Percentiles rank a stretch among this genome's conserved stretches.
Conservation (phyloP, 768 basidiomycete species). For the Leccinum barrowsii region DNA sequence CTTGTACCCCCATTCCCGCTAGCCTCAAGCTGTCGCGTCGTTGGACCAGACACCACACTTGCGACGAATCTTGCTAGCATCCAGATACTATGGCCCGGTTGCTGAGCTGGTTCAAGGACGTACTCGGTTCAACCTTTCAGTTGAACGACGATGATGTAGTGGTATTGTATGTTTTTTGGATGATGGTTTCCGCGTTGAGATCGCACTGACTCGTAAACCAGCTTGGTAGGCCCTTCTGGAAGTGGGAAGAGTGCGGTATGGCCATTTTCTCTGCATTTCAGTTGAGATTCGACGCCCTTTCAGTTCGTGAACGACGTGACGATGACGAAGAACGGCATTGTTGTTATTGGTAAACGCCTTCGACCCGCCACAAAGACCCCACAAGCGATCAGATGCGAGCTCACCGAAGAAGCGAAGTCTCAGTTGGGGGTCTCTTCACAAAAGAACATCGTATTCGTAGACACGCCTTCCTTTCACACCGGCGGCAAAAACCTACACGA, state of each 20-base stretch:
- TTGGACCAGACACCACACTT: neutral
- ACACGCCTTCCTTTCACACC: too few species aligned
- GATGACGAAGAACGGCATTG: neutral
- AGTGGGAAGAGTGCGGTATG: conserved; percentile 20
- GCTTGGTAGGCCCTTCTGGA: conserved; percentile 18
- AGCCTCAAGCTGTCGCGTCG: neutral
- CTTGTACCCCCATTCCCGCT: too few species aligned
- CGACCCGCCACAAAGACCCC: neutral
- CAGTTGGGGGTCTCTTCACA: too few species aligned
- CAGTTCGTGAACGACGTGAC: conserved; percentile 14
- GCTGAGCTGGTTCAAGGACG: neutral
- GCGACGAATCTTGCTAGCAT: neutral
- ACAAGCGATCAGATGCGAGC: too few species aligned
- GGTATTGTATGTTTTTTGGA: neutral
- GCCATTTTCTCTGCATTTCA: neutral
- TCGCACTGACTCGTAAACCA: conserved; percentile 5
- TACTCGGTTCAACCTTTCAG: neutral
- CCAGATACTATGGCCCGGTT: too few species aligned
- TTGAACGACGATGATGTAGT: neutral
- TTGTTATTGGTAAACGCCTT: neutral
- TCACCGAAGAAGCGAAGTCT: too few species aligned
- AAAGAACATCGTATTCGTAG: too few species aligned
- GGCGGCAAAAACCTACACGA: neutral
- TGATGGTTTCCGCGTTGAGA: neutral
- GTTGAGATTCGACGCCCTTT: neutral